These are phyloP conservation scores for Epichloe elymi DNA, from an alignment of 2,329 filamentous ascomycete species.

Conservation along the genomic window DNA sequence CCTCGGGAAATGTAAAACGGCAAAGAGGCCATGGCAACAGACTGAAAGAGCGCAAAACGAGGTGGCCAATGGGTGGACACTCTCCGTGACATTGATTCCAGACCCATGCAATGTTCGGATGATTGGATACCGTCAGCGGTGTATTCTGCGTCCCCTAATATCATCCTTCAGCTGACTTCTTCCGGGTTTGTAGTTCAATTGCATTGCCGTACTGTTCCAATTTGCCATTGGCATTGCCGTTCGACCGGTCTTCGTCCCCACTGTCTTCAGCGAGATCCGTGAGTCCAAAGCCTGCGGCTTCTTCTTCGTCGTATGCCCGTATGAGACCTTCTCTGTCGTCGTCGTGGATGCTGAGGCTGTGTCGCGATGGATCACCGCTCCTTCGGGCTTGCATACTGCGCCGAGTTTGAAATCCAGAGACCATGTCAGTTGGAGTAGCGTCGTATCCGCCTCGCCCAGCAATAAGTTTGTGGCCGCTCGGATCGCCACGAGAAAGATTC, in stretches of 20 bases:
- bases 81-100: neutral
- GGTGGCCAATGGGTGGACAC: neutral
- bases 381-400: slow-evolving; percentile 85
- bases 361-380: slow-evolving; percentile 52
- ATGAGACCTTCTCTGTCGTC: slow-evolving; percentile 74
- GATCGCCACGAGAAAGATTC: slow-evolving; percentile 87
- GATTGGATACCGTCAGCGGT: slow-evolving; percentile 1
- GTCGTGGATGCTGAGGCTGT: slow-evolving; percentile 49
- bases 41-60: neutral
- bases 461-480: slow-evolving; percentile 59
- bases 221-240: slow-evolving; percentile 28
- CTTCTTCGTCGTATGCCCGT: slow-evolving; percentile 78
- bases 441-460: slow-evolving; percentile 52
- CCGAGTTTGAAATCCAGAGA: slow-evolving; percentile 79
- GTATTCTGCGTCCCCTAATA: slow-evolving; percentile 11
- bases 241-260: slow-evolving; percentile 43
- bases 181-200: slow-evolving; percentile 39
- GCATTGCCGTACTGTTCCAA: slow-evolving; percentile 26
- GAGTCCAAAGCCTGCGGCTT: slow-evolving; percentile 58
- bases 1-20: slow-evolving; percentile 6
- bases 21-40: neutral
- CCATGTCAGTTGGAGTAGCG: slow-evolving; percentile 78
- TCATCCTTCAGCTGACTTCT: slow-evolving; percentile 28
- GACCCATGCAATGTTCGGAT: neutral
- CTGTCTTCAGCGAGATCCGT: slow-evolving; percentile 68